Evolutionary conservation across 2,329 filamentous ascomycete genomes (phyloP), one percentile per base, ranked within the genome.

Genomic region (Clarireedia hainanense): DNA sequence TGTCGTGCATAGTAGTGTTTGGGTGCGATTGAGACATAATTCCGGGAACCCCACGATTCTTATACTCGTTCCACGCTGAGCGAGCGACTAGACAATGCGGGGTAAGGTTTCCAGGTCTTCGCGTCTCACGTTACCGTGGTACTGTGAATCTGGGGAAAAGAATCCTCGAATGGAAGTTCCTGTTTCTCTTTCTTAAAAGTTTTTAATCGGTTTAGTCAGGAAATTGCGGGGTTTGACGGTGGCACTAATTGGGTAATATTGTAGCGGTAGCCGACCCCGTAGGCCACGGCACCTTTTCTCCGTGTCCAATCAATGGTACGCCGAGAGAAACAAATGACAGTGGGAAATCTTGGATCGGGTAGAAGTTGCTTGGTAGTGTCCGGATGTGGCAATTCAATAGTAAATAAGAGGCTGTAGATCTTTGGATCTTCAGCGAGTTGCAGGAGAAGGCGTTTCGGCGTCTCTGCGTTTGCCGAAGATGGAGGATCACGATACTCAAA

Each of bases 141-240:
- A 55, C 26, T 50, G 34, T 45, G 30, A 36, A 50, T 27, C 47
- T 45, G 47, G 52, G 52, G 47, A 47, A 54, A 55, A n/a, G 10
- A 50, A 43, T 50, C 52, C 46, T 55, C 52, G 47, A 50, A 55
- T 55, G 47, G 47, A 55, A 50, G 47, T 50, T 45, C 26, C 6
- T 34, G 30, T 34, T 34, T 34, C 30, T 34, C 6, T 26, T 47
- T 50, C 50, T 55, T 39, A 55, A 27, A 55, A 34, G 27, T 55
- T 55, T 55, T 55, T 39, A 43, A 23, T 7, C 12, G 2, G 37
- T 45, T 55, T 55, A 55, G 52, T 55, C 47, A 34, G 42, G 52
- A 24, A 50, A 43, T 55, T 50, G 52, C 47, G 52, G 52, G 52
- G 52, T 50, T 36, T 17, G 39, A 37, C 47, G 39, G 47, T 47